Evolutionary conservation across 2,329 filamentous ascomycete species (phyloP), one percentile per base, ranked within the genome.

Genomic region (Phoma sp.): DNA sequence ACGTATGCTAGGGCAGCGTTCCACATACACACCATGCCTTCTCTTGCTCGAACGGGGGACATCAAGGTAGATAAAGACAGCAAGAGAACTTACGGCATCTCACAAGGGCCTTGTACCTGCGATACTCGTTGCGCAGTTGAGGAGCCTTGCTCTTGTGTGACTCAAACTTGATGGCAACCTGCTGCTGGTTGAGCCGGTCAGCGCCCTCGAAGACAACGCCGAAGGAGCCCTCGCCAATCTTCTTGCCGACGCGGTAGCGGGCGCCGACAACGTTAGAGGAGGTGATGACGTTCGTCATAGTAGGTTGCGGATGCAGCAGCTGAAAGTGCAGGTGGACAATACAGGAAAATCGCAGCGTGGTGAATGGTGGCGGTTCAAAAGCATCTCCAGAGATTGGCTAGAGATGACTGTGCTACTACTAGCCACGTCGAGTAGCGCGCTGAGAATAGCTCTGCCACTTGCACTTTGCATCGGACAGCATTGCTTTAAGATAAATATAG

Each of bases 141-240:
- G 95, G 95, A 75, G 95, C 95, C 81, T 99, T 95, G 78, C 94
- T 98, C 83, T 99, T 99, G 69, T 95, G 87, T 56, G 95, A 95
- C 89, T 99, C 95, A 80, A 99, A 99, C 84, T 99, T 99, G 84
- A 99, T 99, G 73, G 95, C 95, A 61, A 99, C 94, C 81, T 97
- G 93, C 78, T 98, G 95, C 80, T 96, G 97, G 84, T 99, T 99
- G 77, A 99, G 84, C 69, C 99, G 85, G 77, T 99, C 99, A 73
- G 93, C 98, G 68, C 95, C 95, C 80, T 98, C 95, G 74, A 98
- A 98, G 75, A 98, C 97, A 69, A 98, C 95, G 82, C 94, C 94
- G 74, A 98, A 98, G 33, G 92, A 96, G 64, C 94, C 94, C 85
- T 98, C 95, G 77, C 95, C 95, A 69, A 99, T 98, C 83, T 99